These are phyloP conservation scores for Ophiostoma pallidulum DNA, from an alignment of 2,329 filamentous ascomycete species.

Conservation along the genomic window DNA sequence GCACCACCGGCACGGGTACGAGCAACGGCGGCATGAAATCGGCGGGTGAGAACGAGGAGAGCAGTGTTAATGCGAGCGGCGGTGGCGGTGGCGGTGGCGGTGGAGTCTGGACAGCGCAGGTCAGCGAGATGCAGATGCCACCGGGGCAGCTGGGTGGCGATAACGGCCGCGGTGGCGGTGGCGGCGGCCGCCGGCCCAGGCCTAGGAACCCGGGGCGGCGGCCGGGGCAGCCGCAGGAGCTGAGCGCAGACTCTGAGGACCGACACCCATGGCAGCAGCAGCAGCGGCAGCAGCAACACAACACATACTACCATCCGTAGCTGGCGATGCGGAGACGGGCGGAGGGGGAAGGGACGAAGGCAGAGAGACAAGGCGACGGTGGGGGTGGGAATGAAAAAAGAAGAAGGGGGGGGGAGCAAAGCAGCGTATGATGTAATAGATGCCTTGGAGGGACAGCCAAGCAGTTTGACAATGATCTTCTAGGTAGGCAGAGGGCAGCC, in stretches of 20 bases:
- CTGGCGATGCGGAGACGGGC: no score
- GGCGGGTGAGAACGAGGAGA: constrained; percentile 9
- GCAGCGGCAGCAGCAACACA: constrained; percentile 3
- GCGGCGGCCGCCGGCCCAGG: constrained; percentile 7
- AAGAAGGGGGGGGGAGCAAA: no score
- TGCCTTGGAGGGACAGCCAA: no score
- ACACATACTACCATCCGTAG: constrained; percentile 14
- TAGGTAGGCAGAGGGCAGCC: no score
- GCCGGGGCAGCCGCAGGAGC: constrained; percentile 5
- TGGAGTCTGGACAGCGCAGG: constrained; percentile 26
- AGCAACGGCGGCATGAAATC: constrained; percentile 17
- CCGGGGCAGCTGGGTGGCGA: constrained; percentile 5
- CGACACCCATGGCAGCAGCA: no score
- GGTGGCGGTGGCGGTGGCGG: constrained; percentile 19
- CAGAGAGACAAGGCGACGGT: not conserved
- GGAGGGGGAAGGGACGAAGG: not conserved
- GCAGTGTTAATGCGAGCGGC: not conserved
- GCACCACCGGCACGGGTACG: constrained; percentile 1
- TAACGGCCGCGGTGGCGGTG: not conserved
- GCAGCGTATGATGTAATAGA: no score
- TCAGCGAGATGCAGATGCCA: constrained; percentile 23
- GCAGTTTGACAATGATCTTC: no score
- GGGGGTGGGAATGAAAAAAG: no score
- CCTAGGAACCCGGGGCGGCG: not conserved
- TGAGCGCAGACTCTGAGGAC: constrained; percentile 6